Base-by-base conservation (phyloP, 495 filamentous ascomycete species). In the Hypoxylon cercidicola region DNA sequence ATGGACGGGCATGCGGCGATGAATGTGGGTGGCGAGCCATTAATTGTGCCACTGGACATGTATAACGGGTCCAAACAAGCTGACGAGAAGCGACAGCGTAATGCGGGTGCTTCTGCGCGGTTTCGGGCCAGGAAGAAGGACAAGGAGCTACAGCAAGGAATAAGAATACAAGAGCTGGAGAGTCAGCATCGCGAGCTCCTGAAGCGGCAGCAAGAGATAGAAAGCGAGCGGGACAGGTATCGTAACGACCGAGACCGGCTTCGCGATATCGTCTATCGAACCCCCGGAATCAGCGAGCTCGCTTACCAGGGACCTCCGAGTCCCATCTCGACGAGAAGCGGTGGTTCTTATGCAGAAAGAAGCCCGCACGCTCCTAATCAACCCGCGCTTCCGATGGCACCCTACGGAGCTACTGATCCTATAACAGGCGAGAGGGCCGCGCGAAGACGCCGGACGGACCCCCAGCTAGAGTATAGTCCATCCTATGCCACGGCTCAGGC, bases 51-150 rank as follows among this genome's bases (percentile, higher is more conserved):
- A 53, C 86, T 92, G 58, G 80, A 96, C 70, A 83, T 90, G 64
- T 91, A 93, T 62, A 88, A 89, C 62, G 93, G 88, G 18, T 96
- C 91, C 57, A 92, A 89, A 63, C 88, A 88, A 64, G 90, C 92
- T 67, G 92, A 96, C 63, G 92, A 96, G 78, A 98, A 97, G 76
- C 83, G 92, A 49, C 91, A 92, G 77, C 89, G 93, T 39, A 99
- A 99, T 73, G 96, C 96, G 49, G 92, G 91, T 43, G 95, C 95
- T 7, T 97, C 93, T 39, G 88, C 93, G 57, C 81, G 95, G 40
- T 97, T 98, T 69, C 88, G 95, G 54, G 88, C 90, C 71, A 84
- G 94, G 51, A 87, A 91, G 67, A 98, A 97, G 75, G 89, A 95
- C 69, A 93, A 92, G 69, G 94, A 97, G 75, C 83, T 85, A 66